Percentiles rank a stretch among this genome's conserved stretches.
Evolutionary conservation across 345 rosid species (phyloP).

Genomic region (Noccaea bulbosa): DNA sequence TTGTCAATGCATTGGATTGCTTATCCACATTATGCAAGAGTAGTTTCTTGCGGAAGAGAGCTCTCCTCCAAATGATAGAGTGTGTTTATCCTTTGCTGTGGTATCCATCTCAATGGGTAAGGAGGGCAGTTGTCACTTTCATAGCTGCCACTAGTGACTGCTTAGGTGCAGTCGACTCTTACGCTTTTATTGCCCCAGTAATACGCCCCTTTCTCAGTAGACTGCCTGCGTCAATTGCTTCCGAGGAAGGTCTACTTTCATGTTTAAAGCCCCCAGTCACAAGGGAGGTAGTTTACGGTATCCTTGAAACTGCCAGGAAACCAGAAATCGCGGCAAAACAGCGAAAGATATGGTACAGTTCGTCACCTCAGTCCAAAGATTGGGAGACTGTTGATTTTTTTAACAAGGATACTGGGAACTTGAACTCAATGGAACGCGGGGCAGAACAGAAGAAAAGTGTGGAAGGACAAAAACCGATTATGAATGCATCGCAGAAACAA

Average conservation of each 20-base stretch:
- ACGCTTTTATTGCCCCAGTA: conserved; percentile 84
- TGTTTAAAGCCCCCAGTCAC: conserved; percentile 85
- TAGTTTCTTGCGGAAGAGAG: conserved; percentile 80
- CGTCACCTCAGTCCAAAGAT: conserved; percentile 73
- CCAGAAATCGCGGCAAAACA: conserved; percentile 84
- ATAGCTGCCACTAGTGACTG: conserved; percentile 84
- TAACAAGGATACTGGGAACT: conserved; percentile 53
- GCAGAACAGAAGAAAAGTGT: conserved; percentile 51
- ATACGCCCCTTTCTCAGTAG: conserved; percentile 90
- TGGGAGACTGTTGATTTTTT: conserved; percentile 56
- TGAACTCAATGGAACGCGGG: conserved; percentile 56
- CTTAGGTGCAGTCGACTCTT: conserved; percentile 90
- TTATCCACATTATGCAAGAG: conserved; percentile 78
- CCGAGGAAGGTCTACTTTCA: conserved; percentile 73
- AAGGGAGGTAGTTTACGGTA: conserved; percentile 69
- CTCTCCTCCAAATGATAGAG: conserved; percentile 91
- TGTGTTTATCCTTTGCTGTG: conserved; percentile 82
- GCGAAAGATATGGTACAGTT: conserved; percentile 96
- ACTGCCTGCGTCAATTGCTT: conserved; percentile 87
- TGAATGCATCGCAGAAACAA: conserved; percentile 47
- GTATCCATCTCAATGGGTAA: conserved; percentile 97
- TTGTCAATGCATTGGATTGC: conserved; percentile 93
- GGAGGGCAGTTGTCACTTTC: conserved; percentile 85
- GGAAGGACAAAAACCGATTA: conserved; percentile 47
- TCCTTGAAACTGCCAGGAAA: conserved; percentile 75